Conservation (phyloP, 176 grass and related monocot genomes). For the Musa troglodytarum region DNA sequence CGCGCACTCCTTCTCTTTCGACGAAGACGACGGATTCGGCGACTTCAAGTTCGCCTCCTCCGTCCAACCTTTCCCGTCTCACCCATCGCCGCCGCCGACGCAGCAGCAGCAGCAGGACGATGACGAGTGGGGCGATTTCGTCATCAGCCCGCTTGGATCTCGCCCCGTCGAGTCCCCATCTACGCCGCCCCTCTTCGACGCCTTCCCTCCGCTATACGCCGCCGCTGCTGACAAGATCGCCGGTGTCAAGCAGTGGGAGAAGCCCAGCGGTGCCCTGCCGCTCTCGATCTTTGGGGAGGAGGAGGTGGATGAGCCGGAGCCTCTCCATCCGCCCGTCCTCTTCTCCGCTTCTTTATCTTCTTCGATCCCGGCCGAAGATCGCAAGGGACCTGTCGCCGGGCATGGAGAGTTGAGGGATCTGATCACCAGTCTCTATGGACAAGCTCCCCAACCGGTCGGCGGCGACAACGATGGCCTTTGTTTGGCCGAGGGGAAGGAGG, state of each 20-base stretch:
- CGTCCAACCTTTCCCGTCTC: neutral
- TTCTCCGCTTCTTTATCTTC: neutral
- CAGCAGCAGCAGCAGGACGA: neutral
- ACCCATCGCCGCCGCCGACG: neutral
- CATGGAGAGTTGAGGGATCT: conserved; percentile 8
- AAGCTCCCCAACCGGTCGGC: neutral
- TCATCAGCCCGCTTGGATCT: conserved; percentile 7
- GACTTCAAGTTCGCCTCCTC: conserved; percentile 9
- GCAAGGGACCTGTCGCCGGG: neutral
- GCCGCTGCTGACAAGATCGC: neutral
- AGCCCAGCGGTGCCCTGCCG: conserved; percentile 10
- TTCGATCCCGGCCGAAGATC: neutral
- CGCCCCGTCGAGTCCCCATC: neutral
- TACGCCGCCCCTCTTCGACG: neutral
- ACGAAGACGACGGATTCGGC: conserved; percentile 13
- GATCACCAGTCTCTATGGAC: conserved; percentile 13
- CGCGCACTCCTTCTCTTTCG: neutral
- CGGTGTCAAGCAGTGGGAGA: neutral
- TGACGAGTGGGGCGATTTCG: conserved; percentile 20
- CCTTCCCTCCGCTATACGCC: neutral
- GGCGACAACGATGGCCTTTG: neutral
- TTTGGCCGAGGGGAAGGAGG: conserved; percentile 1
- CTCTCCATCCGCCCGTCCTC: neutral
- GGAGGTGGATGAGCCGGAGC: neutral
- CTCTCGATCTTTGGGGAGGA: conserved; percentile 19